Conservation (phyloP, 2,329 filamentous ascomycete genomes). For the Colletotrichum lini region DNA sequence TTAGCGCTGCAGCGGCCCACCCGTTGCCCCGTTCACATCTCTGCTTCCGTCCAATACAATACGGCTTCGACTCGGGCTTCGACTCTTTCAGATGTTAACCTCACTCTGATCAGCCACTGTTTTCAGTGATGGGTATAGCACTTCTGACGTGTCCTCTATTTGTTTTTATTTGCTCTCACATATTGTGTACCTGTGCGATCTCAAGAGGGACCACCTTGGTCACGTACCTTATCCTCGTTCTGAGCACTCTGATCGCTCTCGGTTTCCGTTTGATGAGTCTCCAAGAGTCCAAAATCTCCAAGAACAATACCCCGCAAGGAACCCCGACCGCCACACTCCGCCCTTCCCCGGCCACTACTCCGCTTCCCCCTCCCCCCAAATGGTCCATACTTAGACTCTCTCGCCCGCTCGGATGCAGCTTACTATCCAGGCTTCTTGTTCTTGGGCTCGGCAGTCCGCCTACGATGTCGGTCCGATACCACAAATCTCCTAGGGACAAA, state of each 20-base stretch:
- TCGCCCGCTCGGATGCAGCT: constrained; percentile 38
- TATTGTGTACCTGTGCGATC: no score
- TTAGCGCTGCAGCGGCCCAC: constrained; percentile 23
- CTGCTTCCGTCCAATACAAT: constrained; percentile 26
- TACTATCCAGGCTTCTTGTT: constrained; percentile 37
- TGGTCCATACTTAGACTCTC: constrained; percentile 8
- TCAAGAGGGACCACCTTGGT: no score
- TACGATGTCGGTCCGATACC: constrained; percentile 35
- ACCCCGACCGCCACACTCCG: constrained; percentile 21
- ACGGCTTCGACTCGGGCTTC: not conserved
- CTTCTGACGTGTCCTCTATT: no score
- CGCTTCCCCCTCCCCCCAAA: constrained; percentile 1
- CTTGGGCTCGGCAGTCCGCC: constrained; percentile 39
- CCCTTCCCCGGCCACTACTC: constrained; percentile 32
- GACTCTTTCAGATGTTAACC: constrained; percentile 5
- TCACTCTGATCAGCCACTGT: not conserved
- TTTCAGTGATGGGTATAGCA: no score
- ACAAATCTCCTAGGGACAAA: constrained; percentile 7
- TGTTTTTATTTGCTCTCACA: no score
- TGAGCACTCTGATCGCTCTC: no score
- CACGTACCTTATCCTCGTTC: no score
- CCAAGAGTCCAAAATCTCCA: not conserved
- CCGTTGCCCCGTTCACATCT: constrained; percentile 1
- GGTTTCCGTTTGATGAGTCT: not conserved
- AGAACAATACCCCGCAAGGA: constrained; percentile 30